Evolutionary conservation across 345 rosid genomes (phyloP).

Genomic region (Carallia pectinifolia): DNA sequence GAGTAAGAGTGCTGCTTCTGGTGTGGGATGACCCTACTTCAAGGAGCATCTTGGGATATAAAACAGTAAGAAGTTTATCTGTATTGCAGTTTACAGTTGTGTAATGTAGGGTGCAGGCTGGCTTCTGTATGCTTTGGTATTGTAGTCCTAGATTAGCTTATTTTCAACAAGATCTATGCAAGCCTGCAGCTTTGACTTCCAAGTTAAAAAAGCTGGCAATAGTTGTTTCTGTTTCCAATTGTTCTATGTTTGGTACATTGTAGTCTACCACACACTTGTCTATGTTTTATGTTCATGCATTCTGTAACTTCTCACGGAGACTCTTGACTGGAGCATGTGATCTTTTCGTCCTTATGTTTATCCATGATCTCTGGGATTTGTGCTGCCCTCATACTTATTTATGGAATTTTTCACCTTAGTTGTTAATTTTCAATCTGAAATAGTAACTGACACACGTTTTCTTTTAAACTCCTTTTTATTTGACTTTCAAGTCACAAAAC

Average conservation of each 20-base stretch:
- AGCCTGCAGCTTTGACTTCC: neutral
- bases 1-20: constrained; percentile 93
- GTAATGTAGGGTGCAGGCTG: neutral
- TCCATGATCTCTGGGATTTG: neutral
- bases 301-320: neutral
- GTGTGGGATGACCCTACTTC: constrained; percentile 99
- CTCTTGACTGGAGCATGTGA: neutral
- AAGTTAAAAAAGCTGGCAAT: neutral
- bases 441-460: too few relatives aligned
- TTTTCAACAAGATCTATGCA: neutral
- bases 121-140: neutral
- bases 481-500: neutral
- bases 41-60: constrained; percentile 76
- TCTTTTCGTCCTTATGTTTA: neutral
- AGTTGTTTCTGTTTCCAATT: neutral
- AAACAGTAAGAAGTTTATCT: constrained; percentile 54
- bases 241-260: neutral
- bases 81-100: neutral
- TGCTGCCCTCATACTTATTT: neutral
- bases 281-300: neutral
- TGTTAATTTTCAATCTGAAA: neutral
- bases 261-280: neutral
- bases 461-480: neutral
- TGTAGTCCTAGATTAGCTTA: neutral
- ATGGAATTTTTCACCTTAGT: neutral